These are phyloP conservation scores for Alternaria sp. DNA, from an alignment of 2,329 filamentous ascomycete genomes.

Conservation along the genomic window DNA sequence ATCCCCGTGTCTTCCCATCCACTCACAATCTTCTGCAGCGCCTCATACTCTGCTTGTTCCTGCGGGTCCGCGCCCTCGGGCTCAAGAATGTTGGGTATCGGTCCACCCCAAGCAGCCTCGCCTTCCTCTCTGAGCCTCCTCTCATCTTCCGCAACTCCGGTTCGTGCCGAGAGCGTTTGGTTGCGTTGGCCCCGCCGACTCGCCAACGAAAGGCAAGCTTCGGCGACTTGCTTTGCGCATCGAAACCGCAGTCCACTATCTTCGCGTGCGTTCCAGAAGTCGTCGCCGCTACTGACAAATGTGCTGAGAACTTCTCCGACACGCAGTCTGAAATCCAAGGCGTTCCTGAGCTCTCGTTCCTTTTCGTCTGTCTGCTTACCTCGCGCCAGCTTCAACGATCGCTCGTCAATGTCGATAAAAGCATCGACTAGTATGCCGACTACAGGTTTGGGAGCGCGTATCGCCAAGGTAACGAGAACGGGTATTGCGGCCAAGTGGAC, in stretches of 20 bases:
- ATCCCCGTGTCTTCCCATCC: constrained; percentile 73
- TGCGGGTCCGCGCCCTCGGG: constrained; percentile 35
- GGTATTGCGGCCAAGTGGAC: constrained; percentile 74
- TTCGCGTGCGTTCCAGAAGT: constrained; percentile 24
- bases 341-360: constrained; percentile 38
- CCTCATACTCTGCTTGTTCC: constrained; percentile 53
- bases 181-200: constrained; percentile 69
- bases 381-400: constrained; percentile 30
- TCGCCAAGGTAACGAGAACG: constrained; percentile 68
- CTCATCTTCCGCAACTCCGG: constrained; percentile 59
- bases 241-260: constrained; percentile 8
- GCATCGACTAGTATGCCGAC: constrained; percentile 70
- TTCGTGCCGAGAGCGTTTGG: constrained; percentile 67
- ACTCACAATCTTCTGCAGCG: constrained; percentile 67
- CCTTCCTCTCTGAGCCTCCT: constrained; percentile 60
- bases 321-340: constrained; percentile 70
- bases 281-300: constrained; percentile 25
- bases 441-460: constrained; percentile 69
- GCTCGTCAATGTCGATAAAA: constrained; percentile 70
- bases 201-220: constrained; percentile 69
- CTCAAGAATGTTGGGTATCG: constrained; percentile 50
- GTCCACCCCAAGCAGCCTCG: constrained; percentile 64
- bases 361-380: constrained; percentile 29
- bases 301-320: constrained; percentile 65
- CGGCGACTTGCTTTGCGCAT: constrained; percentile 52